Conservation (phyloP, 495 filamentous ascomycete species). For the Xylaria telfairii region DNA sequence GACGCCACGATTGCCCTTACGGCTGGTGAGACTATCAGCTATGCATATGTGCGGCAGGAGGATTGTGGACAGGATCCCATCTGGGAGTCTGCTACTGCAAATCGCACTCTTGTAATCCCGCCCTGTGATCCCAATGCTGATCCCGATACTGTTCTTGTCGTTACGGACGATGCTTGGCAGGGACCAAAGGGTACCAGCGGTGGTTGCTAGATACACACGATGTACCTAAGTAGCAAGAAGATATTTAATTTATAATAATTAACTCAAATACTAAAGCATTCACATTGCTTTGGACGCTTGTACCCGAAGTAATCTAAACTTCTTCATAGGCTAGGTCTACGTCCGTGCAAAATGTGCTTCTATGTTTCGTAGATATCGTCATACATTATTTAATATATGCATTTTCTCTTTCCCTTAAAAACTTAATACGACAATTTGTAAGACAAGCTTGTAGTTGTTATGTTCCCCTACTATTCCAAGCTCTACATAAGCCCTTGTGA, state of each 20-base stretch:
- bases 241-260: conserved; percentile 1
- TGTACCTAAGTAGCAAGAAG: no score
- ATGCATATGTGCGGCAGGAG: conserved; percentile 48
- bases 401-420: no score
- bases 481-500: no score
- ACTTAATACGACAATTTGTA: no score
- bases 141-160: conserved; percentile 26
- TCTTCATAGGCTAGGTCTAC: not conserved
- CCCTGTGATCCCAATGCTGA: conserved; percentile 37
- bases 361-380: not conserved
- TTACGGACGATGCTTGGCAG: conserved; percentile 45
- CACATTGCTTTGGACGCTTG: not conserved
- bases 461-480: no score
- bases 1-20: conserved; percentile 33
- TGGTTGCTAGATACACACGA: conserved; percentile 28
- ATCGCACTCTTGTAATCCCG: conserved; percentile 43
- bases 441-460: no score
- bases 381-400: no score
- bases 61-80: conserved; percentile 47
- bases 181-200: conserved; percentile 35
- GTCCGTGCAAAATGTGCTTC: not conserved
- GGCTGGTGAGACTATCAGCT: conserved; percentile 41
- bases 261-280: not conserved
- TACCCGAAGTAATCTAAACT: not conserved
- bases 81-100: conserved; percentile 39